These are phyloP conservation scores for Epithemia pelagica DNA, from an alignment of 108 stramenopile species.

Conservation along the genomic window DNA sequence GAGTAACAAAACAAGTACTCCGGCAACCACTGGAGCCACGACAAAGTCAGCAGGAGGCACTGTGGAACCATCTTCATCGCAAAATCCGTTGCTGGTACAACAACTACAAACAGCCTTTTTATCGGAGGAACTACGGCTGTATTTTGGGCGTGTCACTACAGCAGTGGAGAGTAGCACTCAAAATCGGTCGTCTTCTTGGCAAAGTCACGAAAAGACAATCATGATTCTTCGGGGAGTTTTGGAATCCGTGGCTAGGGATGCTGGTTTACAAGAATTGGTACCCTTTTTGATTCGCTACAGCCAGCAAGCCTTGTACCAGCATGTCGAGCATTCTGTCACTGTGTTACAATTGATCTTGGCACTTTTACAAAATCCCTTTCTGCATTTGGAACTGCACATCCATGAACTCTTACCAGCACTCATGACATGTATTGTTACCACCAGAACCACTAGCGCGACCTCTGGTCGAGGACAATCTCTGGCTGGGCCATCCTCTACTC, in stretches of 20 bases:
- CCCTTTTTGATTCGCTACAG: conserved; percentile 72
- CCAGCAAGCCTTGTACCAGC: conserved; percentile 44
- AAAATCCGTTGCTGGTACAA: conserved; percentile 4
- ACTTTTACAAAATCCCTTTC: conserved; percentile 54
- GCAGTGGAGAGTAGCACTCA: conserved; percentile 49
- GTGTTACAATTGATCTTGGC: conserved; percentile 49
- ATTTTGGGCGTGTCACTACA: conserved; percentile 58
- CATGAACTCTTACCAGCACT: conserved; percentile 77
- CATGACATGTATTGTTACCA: conserved; percentile 72
- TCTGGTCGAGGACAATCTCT: not conserved
- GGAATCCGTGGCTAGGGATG: conserved; percentile 34
- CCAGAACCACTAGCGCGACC: conserved; percentile 23
- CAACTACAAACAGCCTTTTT: conserved; percentile 66
- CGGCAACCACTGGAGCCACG: not conserved
- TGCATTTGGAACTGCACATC: conserved; percentile 81
- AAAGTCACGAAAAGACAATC: not conserved
- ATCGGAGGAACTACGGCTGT: conserved; percentile 77
- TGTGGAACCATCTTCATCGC: not conserved
- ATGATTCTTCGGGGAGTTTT: conserved; percentile 1
- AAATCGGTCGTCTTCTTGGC: conserved; percentile 38
- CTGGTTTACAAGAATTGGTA: conserved; percentile 75
- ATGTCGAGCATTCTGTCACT: conserved; percentile 51
- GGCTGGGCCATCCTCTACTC: not conserved
- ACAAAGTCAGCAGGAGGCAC: not conserved
- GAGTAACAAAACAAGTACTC: not conserved